Evolutionary conservation across 495 filamentous ascomycete genomes (phyloP), one percentile per base, ranked within the genome.

Genomic region (Aspergillus mulundensis): DNA sequence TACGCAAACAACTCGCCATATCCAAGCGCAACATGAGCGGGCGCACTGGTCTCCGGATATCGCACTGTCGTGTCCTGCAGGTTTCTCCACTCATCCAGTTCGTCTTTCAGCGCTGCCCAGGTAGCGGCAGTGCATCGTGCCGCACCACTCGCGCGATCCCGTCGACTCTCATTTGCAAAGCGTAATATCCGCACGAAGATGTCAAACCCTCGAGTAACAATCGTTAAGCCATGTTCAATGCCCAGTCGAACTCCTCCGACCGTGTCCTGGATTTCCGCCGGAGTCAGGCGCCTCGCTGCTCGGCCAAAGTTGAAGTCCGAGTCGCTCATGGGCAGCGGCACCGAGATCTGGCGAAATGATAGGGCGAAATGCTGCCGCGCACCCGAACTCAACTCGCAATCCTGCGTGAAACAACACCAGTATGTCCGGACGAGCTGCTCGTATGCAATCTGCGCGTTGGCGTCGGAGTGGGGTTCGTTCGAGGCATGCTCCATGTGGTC

Each of bases 361-460:
- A 75, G 57, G 10, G 73, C 72, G 53, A 75, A 74, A 48, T 77
- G 73, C 46, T 77, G 73, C 7, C 73, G 68, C 21, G 73, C 73
- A 8, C 73, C 73, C 0, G 73, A 77, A 48, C 70, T 74, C 20
- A 77, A 56, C 51, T 77, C 73, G 59, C 73, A 77, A 50, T 77
- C 73, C 40, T 77, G 73, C 10, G 72, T 69, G 49, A 77, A 77
- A 40, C 71, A 74, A 56, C 68, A 70, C 73, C 73, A 77, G 56
- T 77, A 77, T 0, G 73, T 77, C 23, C 73, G 68, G 15, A 77
- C 73, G 7, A 77, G 66, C 44, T 75, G 72, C 52, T 77, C 73
- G 45, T 77, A 77, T 45, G 73, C 66, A 14, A 65, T 77, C 53
- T 71, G 73, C 0, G 69, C 69, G 6, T 53, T 12, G 18, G 71